These are phyloP conservation scores for Boletus reticulatus DNA, from an alignment of 768 basidiomycete genomes.

Conservation along the genomic window DNA sequence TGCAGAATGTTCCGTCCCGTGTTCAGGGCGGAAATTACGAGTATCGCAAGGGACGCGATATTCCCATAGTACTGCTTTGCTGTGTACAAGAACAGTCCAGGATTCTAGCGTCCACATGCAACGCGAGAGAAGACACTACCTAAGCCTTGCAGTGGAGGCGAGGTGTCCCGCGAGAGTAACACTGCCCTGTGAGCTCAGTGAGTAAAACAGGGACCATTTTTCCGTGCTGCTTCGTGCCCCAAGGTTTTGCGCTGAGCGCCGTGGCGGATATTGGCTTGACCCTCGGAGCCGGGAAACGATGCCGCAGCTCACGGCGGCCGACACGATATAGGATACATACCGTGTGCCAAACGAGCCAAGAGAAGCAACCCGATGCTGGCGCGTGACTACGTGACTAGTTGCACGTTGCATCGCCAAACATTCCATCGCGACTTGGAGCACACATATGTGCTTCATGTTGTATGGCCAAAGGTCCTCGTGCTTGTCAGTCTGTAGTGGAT, in stretches of 20 bases:
- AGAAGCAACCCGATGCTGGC: no score
- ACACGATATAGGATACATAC: conserved; percentile 1
- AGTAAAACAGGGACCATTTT: conserved; percentile 1
- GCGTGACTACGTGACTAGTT: background rate
- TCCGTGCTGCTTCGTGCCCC: conserved; percentile 3
- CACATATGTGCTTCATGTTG: background rate
- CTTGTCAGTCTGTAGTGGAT: conserved; percentile 4
- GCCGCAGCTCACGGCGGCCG: conserved; percentile 1
- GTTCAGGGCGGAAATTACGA: conserved; percentile 24
- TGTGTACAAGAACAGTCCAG: background rate
- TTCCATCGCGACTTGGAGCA: background rate
- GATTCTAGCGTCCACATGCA: conserved; percentile 1
- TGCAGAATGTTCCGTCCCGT: background rate
- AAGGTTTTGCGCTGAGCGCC: conserved; percentile 4
- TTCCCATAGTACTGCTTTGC: conserved; percentile 4
- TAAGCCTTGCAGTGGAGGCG: conserved; percentile 17
- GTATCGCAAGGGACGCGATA: conserved; percentile 10
- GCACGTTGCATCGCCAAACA: no score
- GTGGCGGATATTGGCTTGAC: conserved; percentile 10
- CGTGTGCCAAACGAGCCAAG: no score
- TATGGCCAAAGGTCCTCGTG: background rate
- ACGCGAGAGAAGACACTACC: conserved; percentile 6
- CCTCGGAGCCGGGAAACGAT: conserved; percentile 25
- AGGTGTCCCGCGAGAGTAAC: conserved; percentile 13
- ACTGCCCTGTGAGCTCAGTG: conserved; percentile 6